Percentiles rank a stretch among this genome's conserved stretches.
These are phyloP conservation scores for Plantago ovata DNA, from an alignment of 257 asterid species.

Conservation along the genomic window DNA sequence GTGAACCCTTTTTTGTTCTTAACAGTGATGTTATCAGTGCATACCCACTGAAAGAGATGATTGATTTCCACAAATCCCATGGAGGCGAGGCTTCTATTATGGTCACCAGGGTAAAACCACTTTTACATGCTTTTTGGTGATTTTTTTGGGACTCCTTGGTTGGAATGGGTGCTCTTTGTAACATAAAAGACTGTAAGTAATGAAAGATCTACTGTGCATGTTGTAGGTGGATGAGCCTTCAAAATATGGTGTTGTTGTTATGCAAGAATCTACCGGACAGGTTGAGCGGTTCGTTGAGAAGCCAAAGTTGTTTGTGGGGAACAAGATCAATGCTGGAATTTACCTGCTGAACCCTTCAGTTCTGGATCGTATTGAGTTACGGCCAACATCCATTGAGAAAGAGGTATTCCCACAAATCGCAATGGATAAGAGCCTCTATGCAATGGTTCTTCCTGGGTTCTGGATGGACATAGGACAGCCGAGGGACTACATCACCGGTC, in stretches of 20 bases:
- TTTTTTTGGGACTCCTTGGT: too few relatives aligned
- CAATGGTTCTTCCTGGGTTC: slow-evolving; percentile 78
- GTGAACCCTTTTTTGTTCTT: slow-evolving; percentile 90
- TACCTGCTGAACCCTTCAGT: slow-evolving; percentile 74
- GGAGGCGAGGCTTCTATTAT: slow-evolving; percentile 94
- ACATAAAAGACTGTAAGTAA: not conserved
- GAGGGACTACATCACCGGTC: slow-evolving; percentile 70
- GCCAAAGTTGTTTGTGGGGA: slow-evolving; percentile 81
- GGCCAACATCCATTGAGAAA: slow-evolving; percentile 83
- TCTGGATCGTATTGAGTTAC: slow-evolving; percentile 61
- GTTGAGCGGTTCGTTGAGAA: slow-evolving; percentile 92
- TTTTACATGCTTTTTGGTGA: too few relatives aligned
- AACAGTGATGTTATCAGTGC: slow-evolving; percentile 92
- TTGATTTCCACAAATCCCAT: slow-evolving; percentile 82
- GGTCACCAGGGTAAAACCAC: slow-evolving; percentile 66
- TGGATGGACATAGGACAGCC: slow-evolving; percentile 99
- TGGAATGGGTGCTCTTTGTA: not conserved
- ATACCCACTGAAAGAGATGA: slow-evolving; percentile 81
- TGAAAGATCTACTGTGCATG: not conserved
- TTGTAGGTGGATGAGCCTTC: slow-evolving; percentile 89
- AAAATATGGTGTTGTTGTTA: slow-evolving; percentile 80
- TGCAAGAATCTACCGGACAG: slow-evolving; percentile 64
- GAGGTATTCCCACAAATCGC: slow-evolving; percentile 79
- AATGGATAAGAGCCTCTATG: slow-evolving; percentile 51
- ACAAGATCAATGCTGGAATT: slow-evolving; percentile 88